These are phyloP conservation scores for Solanum medicagineum DNA, from an alignment of 257 asterid genomes.

Conservation along the genomic window DNA sequence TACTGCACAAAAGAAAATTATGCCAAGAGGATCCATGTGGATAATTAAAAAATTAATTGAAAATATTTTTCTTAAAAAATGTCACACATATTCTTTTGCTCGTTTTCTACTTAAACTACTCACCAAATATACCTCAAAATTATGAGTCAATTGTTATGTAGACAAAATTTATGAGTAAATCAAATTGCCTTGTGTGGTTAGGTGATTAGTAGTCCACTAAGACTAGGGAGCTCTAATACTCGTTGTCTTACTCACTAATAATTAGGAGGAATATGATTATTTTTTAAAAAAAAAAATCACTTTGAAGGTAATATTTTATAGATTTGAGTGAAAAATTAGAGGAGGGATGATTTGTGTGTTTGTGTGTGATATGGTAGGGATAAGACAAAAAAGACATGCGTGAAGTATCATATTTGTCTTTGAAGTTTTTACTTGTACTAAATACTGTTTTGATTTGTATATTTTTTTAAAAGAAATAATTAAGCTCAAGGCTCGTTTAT, in stretches of 20 bases:
- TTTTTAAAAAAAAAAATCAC: not conserved
- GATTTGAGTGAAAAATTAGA: not conserved
- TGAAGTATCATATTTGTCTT: not conserved
- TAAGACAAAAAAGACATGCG: not conserved
- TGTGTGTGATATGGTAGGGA: not conserved
- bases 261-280: not conserved
- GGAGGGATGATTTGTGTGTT: not conserved
- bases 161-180: not conserved
- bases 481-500: no score
- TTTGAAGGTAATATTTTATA: constrained; percentile 13
- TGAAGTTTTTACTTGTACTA: not conserved
- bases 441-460: not conserved
- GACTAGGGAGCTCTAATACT: no score
- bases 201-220: not conserved
- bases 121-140: not conserved
- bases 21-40: not conserved
- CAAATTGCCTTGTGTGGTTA: not conserved
- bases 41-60: not conserved
- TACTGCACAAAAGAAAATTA: not conserved
- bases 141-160: not conserved
- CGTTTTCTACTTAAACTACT: not conserved
- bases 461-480: no score
- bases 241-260: not conserved
- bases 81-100: not conserved
- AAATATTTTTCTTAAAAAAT: not conserved